Percentiles rank a stretch among this genome's conserved stretches.
Evolutionary conservation across 768 basidiomycete genomes (phyloP).

Genomic region (Mycena rebaudengoi): DNA sequence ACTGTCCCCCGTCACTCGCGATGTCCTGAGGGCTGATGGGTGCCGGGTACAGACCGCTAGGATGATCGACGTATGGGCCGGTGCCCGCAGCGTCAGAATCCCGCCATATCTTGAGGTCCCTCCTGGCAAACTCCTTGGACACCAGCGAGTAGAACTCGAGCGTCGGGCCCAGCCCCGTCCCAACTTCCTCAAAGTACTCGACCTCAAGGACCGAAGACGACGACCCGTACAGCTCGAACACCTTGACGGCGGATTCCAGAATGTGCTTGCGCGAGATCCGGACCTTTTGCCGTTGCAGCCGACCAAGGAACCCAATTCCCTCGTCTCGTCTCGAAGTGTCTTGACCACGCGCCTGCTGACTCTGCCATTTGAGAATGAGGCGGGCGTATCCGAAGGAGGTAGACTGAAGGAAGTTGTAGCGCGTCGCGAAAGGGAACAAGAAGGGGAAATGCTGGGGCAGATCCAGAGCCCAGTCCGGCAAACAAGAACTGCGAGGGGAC

Average conservation of each 20-base stretch:
- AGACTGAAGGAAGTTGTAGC: constrained; percentile 96
- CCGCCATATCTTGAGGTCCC: constrained; percentile 91
- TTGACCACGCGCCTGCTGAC: constrained; percentile 81
- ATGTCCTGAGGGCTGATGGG: constrained; percentile 79
- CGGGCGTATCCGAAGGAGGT: constrained; percentile 98
- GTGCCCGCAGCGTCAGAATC: constrained; percentile 74
- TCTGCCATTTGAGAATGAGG: constrained; percentile 94
- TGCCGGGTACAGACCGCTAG: constrained; percentile 86
- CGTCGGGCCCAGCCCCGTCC: constrained; percentile 96
- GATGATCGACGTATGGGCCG: constrained; percentile 83
- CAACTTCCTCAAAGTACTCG: constrained; percentile 99
- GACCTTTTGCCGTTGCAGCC: constrained; percentile 95
- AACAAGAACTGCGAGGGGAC: constrained; percentile 75
- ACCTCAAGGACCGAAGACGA: constrained; percentile 95
- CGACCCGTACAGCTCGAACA: constrained; percentile 95
- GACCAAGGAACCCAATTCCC: constrained; percentile 89
- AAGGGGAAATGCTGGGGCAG: constrained; percentile 97
- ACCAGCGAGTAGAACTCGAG: constrained; percentile 99
- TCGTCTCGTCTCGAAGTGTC: constrained; percentile 88
- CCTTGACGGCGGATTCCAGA: constrained; percentile 94
- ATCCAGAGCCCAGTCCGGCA: constrained; percentile 97
- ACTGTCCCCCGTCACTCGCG: constrained; percentile 79
- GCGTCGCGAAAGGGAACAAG: constrained; percentile 98
- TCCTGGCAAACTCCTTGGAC: constrained; percentile 92
- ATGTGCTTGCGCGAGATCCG: constrained; percentile 95